Evolutionary conservation across 441 rosid genomes (phyloP), one percentile per base, ranked within the genome.

Genomic region (Rhodomyrtus psidioides): DNA sequence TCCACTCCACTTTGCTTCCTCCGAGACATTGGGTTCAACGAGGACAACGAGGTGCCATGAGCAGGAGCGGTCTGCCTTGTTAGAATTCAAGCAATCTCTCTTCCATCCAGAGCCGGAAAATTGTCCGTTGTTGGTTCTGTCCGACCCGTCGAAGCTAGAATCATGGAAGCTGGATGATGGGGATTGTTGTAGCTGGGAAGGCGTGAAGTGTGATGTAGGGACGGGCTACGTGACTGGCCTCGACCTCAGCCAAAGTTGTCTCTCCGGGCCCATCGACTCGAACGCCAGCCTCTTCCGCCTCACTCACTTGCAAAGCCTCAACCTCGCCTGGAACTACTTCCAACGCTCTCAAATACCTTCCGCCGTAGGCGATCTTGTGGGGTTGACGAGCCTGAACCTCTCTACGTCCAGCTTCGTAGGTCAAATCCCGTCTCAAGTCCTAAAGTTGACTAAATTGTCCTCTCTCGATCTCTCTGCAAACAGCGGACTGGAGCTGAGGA

Each of bases 181-280:
- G 39, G 70, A 55, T 55, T 83, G 84, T 0, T 83, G 84, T 4
- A 10, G 5, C 6, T 83, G 84, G 84, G 30, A 12, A 49, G 70
- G 84, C 0, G 23, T 83, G 10, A 51, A 30, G 44, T 83, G 70
- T 34, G 53, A 83, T 15, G 57, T 51, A 55, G 6, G 42, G 54
- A 53, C 24, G 0, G 42, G 42, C 23, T 34, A 53, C 0, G 26
- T 81, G 56, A 42, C 19, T 0, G 28, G 84, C 60, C 70, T 55
- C 5, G 0, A 34, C 14, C 53, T 83, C 0, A 0, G 6, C 4
- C 0, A 0, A 7, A 16, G 83, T 81, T 27, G 1, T 83, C 49
- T 55, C 12, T 23, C 1, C 0, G 49, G 84, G 39, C 14, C 21
- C 15, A 55, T 83, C 13, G 1, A 55, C 44, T 83, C 70, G 0